A percentile compares a stretch with the other conserved stretches of the same genome.
Conservation (phyloP, 345 rosid genomes). For the Eucalyptus caleyi region DNA sequence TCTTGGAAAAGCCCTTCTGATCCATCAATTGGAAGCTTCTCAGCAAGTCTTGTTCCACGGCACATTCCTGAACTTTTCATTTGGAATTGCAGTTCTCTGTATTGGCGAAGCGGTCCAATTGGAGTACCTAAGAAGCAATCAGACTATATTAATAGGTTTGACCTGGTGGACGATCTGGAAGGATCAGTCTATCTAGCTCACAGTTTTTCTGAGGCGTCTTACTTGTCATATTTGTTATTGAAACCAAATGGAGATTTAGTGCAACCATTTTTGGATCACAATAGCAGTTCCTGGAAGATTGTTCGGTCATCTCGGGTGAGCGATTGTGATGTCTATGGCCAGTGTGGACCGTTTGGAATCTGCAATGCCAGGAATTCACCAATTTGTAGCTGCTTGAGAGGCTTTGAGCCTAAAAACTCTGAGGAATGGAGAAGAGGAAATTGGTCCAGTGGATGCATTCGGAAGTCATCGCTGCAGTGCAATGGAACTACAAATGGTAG, state of each 20-base stretch:
- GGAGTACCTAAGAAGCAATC: neutral
- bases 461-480: conserved; percentile 1
- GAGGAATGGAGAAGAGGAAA: conserved; percentile 11
- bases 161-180: neutral
- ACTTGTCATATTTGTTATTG: neutral
- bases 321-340: conserved; percentile 10
- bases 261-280: neutral
- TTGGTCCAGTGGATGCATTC: conserved; percentile 13
- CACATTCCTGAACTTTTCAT: conserved; percentile 15
- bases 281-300: neutral
- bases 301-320: neutral
- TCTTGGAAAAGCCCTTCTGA: conserved; percentile 18
- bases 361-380: neutral
- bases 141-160: neutral
- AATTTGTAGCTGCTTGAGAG: conserved; percentile 6
- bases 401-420: neutral
- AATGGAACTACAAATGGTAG: neutral
- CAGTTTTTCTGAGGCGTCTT: neutral
- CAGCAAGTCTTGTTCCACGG: neutral
- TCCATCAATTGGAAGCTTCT: conserved; percentile 15
- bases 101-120: conserved; percentile 43
- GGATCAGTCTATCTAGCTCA: conserved; percentile 4
- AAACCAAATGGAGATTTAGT: neutral
- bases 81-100: conserved; percentile 25
- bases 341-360: conserved; percentile 9